These are phyloP conservation scores for Fraxinus xanthoxyloides DNA, from an alignment of 305 asterid genomes.

Conservation along the genomic window DNA sequence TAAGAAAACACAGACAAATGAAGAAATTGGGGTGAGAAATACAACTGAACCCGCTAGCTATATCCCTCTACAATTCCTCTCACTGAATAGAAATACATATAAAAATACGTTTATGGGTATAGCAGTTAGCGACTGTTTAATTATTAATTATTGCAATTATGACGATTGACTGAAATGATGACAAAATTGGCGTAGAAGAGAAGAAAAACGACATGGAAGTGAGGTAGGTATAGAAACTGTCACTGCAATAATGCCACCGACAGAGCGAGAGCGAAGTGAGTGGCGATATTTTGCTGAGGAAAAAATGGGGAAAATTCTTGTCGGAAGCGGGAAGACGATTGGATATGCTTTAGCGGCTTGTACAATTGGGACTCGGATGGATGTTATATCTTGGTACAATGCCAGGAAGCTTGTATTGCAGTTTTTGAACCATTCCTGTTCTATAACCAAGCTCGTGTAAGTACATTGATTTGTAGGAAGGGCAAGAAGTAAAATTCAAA, in stretches of 20 bases:
- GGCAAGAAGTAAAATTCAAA: background rate
- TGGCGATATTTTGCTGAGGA: background rate
- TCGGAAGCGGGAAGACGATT: background rate
- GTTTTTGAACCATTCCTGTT: background rate
- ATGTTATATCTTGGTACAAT: background rate
- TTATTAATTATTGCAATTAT: background rate
- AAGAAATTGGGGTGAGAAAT: background rate
- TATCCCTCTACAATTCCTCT: slow-evolving; percentile 20
- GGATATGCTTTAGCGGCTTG: background rate
- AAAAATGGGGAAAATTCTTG: background rate
- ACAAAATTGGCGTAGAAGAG: slow-evolving; percentile 31
- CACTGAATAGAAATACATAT: background rate
- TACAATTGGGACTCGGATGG: background rate
- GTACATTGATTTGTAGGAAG: background rate
- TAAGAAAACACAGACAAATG: background rate
- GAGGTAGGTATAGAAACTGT: slow-evolving; percentile 13
- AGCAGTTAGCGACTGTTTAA: slow-evolving; percentile 35
- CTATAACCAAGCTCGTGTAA: background rate
- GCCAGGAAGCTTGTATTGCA: background rate
- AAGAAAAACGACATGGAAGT: slow-evolving; percentile 52
- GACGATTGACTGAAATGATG: background rate
- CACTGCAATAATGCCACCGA: background rate
- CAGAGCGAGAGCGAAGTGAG: background rate
- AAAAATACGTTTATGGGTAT: slow-evolving; percentile 26
- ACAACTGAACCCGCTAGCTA: slow-evolving; percentile 22